A percentile compares a stretch with the other conserved stretches of the same genome.
These are phyloP conservation scores for Russula olivacea DNA, from an alignment of 768 basidiomycete species.

Conservation along the genomic window DNA sequence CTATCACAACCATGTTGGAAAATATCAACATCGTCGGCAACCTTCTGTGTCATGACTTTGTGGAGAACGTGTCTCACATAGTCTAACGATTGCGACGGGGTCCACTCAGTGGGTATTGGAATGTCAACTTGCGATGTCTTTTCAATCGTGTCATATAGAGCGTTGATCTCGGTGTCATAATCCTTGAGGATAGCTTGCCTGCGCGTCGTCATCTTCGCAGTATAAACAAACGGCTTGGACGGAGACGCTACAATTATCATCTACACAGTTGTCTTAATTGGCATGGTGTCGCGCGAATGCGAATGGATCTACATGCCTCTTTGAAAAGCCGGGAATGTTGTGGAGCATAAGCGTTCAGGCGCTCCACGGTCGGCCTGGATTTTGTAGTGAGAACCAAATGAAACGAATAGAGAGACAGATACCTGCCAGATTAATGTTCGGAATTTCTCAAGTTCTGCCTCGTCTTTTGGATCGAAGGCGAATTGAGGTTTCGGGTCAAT, in stretches of 20 bases:
- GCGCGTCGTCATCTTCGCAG: constrained; percentile 38
- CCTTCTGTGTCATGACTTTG: constrained; percentile 30
- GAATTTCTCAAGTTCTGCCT: constrained; percentile 27
- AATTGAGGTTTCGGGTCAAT: constrained; percentile 30
- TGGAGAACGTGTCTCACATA: constrained; percentile 35
- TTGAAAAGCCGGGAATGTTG: constrained; percentile 44
- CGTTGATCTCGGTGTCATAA: constrained; percentile 40
- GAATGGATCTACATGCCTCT: constrained; percentile 31
- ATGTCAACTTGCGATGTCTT: constrained; percentile 32
- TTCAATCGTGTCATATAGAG: constrained; percentile 34
- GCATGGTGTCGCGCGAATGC: neutral
- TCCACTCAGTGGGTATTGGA: constrained; percentile 29
- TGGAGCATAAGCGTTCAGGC: constrained; percentile 39
- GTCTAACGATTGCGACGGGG: constrained; percentile 21
- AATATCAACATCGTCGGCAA: constrained; percentile 35
- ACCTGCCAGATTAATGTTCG: constrained; percentile 23
- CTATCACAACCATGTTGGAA: constrained; percentile 41
- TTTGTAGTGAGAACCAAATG: neutral
- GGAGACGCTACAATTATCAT: constrained; percentile 41
- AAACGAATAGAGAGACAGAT: neutral
- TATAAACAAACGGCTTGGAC: constrained; percentile 40
- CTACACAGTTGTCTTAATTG: constrained; percentile 25
- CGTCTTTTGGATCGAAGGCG: constrained; percentile 28
- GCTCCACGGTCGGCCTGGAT: constrained; percentile 39
- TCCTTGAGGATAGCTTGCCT: constrained; percentile 35